A percentile compares a stretch with the other conserved stretches of the same genome.
Evolutionary conservation across 2,329 filamentous ascomycete species (phyloP).

Genomic region (Pleurostoma richardsiae): DNA sequence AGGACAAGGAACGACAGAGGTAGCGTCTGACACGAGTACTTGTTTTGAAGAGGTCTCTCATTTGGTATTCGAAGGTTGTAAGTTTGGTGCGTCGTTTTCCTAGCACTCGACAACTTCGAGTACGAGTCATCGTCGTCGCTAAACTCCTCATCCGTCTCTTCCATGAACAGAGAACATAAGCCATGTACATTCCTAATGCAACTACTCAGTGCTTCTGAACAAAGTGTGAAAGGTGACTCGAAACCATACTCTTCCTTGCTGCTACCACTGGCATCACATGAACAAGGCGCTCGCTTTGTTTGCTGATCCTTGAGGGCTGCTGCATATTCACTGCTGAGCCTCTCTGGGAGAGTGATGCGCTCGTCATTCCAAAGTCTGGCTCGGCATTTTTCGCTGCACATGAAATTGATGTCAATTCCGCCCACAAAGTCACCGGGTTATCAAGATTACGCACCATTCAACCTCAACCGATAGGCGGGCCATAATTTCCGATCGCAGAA

Average conservation of each 20-base stretch:
- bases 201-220: background rate
- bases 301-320: background rate
- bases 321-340: background rate
- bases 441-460: background rate
- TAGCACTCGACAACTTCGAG: background rate
- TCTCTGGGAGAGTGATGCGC: background rate
- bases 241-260: background rate
- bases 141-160: background rate
- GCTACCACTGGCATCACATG: background rate
- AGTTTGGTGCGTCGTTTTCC: background rate
- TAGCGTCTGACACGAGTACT: background rate
- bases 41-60: background rate
- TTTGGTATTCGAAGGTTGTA: background rate
- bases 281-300: background rate
- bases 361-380: background rate
- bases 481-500: background rate
- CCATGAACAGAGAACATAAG: background rate
- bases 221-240: background rate
- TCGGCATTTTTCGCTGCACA: background rate
- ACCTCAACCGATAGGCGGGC: background rate
- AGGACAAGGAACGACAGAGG: background rate
- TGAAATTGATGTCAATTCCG: background rate
- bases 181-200: background rate
- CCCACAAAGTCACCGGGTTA: background rate
- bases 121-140: background rate